Evolutionary conservation across 306 rosid genomes (phyloP).

Genomic region (Calophaca sinica): DNA sequence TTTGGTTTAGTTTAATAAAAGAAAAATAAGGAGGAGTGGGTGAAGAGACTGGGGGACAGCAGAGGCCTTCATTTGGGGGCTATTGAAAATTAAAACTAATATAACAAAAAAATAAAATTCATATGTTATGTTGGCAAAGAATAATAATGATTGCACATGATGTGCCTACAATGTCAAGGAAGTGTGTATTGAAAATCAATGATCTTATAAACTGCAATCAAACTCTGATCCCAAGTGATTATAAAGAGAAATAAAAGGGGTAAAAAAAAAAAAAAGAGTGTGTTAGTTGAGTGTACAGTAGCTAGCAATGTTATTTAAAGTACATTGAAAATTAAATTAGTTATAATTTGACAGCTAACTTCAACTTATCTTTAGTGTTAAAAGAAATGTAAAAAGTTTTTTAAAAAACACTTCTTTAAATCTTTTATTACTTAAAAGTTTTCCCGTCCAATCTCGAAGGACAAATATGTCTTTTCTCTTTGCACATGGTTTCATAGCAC

Average conservation of each 20-base stretch:
- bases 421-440: too few relatives aligned
- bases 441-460: too few relatives aligned
- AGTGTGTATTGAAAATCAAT: background rate
- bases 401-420: too few relatives aligned
- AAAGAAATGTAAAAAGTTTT: too few relatives aligned
- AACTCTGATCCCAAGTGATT: conserved; percentile 9
- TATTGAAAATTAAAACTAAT: background rate
- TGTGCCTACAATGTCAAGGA: conserved; percentile 29
- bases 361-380: background rate
- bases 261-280: background rate
- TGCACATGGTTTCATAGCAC: too few relatives aligned
- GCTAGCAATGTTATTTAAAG: background rate
- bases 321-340: background rate
- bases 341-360: background rate
- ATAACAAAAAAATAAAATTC: too few relatives aligned
- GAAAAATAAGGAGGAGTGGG: conserved; percentile 33
- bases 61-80: conserved; percentile 27
- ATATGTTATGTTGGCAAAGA: conserved; percentile 36
- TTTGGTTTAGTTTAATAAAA: conserved; percentile 24
- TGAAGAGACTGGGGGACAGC: conserved; percentile 9
- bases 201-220: background rate
- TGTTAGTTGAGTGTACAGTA: background rate
- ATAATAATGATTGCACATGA: conserved; percentile 56
- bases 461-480: too few relatives aligned
- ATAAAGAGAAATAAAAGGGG: background rate